Percentiles rank a stretch among this genome's conserved stretches.
phyloP scores from a whole-genome alignment of 192 early-diverging fungal genomes.

The Helicostylum pulchrum region DNA sequence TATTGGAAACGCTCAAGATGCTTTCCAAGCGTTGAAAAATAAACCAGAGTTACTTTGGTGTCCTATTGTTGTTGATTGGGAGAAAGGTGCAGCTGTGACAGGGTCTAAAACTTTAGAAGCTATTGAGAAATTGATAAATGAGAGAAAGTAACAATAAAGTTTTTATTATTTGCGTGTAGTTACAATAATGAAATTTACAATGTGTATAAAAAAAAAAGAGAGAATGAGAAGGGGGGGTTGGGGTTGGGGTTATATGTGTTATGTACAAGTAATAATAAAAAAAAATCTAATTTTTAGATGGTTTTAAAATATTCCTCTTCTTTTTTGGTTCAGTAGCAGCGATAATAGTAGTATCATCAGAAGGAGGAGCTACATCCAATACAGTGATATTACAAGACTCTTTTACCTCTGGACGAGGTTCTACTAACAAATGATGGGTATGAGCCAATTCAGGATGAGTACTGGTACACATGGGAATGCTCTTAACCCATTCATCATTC shows the following conservation, averaged over 20 bases:
- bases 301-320: conserved; percentile 2
- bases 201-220: too few species aligned
- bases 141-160: background rate
- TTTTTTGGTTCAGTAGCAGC: conserved; percentile 15
- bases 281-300: background rate
- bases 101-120: conserved; percentile 13
- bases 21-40: conserved; percentile 8
- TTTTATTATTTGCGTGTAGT: too few species aligned
- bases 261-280: too few species aligned
- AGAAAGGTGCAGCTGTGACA: conserved; percentile 31
- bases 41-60: conserved; percentile 19
- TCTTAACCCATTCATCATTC: conserved; percentile 72
- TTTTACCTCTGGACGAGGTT: conserved; percentile 14
- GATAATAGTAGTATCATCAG: conserved; percentile 2
- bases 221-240: background rate
- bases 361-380: conserved; percentile 1
- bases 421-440: conserved; percentile 33
- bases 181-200: background rate
- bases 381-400: conserved; percentile 20
- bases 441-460: conserved; percentile 15
- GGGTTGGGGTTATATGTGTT: too few species aligned
- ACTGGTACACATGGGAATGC: conserved; percentile 50
- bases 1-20: conserved; percentile 4
- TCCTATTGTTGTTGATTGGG: conserved; percentile 39
- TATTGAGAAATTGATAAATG: conserved; percentile 17